Percentiles rank a stretch among this genome's conserved stretches.
These are phyloP conservation scores for Acanthamoeba healyi DNA, from an alignment of 208 protist species.

Conservation along the genomic window DNA sequence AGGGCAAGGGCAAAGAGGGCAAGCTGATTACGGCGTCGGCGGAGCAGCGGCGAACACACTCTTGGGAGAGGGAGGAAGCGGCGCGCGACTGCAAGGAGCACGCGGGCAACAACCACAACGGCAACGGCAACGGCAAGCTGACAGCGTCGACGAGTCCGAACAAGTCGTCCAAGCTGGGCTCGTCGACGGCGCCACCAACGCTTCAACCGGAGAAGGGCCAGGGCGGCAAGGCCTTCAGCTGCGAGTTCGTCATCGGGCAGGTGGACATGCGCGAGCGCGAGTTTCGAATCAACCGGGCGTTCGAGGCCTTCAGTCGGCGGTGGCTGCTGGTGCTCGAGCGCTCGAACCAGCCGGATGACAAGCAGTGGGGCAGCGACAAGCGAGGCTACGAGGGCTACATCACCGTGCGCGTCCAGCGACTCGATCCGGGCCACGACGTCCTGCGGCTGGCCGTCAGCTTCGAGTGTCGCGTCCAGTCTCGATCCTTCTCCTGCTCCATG, in stretches of 20 bases:
- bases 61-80: too few relatives aligned
- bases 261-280: constrained; percentile 29
- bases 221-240: constrained; percentile 9
- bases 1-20: constrained; percentile 46
- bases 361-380: constrained; percentile 15
- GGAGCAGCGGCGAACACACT: too few relatives aligned
- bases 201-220: too few relatives aligned
- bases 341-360: not conserved
- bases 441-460: constrained; percentile 15
- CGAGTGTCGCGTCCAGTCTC: constrained; percentile 23
- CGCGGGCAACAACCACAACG: too few relatives aligned
- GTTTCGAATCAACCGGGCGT: constrained; percentile 2
- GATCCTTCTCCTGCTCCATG: not conserved
- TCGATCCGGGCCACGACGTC: constrained; percentile 6
- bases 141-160: not conserved
- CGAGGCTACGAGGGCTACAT: constrained; percentile 50
- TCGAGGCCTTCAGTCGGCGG: constrained; percentile 28
- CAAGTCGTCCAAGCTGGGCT: too few relatives aligned
- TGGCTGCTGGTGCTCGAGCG: constrained; percentile 38
- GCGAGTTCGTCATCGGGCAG: constrained; percentile 58
- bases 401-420: constrained; percentile 9
- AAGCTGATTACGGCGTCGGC: too few relatives aligned
- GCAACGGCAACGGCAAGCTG: too few relatives aligned
- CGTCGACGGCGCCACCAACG: not conserved
- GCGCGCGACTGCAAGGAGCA: too few relatives aligned